These are phyloP conservation scores for Pseudogymnoascus sp. DNA, from an alignment of 2,329 filamentous ascomycete genomes.

Conservation along the genomic window DNA sequence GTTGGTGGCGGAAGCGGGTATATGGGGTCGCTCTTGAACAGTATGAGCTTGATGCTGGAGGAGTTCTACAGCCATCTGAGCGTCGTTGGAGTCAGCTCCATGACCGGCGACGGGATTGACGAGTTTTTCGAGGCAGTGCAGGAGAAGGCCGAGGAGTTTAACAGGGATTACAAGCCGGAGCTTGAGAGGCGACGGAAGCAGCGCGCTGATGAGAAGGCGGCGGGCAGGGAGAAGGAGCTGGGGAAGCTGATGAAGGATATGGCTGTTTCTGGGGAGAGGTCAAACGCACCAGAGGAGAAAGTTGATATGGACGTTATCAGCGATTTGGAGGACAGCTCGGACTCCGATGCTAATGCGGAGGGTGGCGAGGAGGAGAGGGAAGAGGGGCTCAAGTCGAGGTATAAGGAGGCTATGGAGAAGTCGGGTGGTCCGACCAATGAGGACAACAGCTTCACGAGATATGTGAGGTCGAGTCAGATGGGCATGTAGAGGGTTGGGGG, in stretches of 20 bases:
- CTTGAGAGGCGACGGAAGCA: conserved; percentile 69
- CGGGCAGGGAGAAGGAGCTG: conserved; percentile 68
- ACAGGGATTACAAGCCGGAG: conserved; percentile 85
- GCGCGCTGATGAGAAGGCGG: conserved; percentile 66
- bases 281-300: conserved; percentile 26
- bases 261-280: conserved; percentile 45
- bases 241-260: conserved; percentile 94
- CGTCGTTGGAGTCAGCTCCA: conserved; percentile 86
- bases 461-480: conserved; percentile 28
- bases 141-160: conserved; percentile 81
- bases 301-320: conserved; percentile 31
- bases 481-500: conserved; percentile 18
- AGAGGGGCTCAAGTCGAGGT: conserved; percentile 64
- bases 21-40: conserved; percentile 92
- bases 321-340: conserved; percentile 36
- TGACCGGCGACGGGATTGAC: conserved; percentile 84
- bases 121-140: conserved; percentile 89
- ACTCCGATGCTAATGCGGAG: conserved; percentile 51
- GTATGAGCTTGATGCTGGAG: conserved; percentile 94
- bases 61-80: conserved; percentile 94
- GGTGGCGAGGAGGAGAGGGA: conserved; percentile 46
- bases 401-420: conserved; percentile 64
- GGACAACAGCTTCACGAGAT: conserved; percentile 28
- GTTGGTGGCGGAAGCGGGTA: conserved; percentile 72
- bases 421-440: conserved; percentile 27